Evolutionary conservation across 73 alveolate species (phyloP), one percentile per base, ranked within the genome.

Genomic region (Paramecium biaurelia): DNA sequence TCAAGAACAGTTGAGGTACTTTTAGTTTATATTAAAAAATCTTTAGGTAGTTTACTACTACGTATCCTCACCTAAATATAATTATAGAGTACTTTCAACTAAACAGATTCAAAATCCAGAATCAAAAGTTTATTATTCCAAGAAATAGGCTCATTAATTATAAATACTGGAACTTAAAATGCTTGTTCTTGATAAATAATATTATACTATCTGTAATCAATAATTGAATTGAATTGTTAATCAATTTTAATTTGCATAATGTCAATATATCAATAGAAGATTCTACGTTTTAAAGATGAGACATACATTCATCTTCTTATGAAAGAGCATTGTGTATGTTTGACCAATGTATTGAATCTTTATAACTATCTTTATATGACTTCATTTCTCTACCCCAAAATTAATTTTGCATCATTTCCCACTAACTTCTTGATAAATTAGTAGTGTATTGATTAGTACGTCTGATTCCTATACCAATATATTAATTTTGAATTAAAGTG

Each of bases 321-420:
- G 38, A 26, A 1, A 67, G 49, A 11, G 84, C 84, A 9, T 67
- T 67, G 10, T 14, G 18, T 12, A 67, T 67, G 28, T 4, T 32
- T 32, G 24, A 67, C 84, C 84, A 67, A 12, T 30, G 12, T 23
- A 12, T 30, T 20, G 45, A 67, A 26, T 67, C 84, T 26, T 32
- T 32, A 30, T 67, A 18, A 53, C 68, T 53, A 67, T 67, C 84
- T 67, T 30, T 30, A 30, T 67, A 67, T 67, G 26, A 26, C 38
- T 26, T 67, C 14, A 67, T 67, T 67, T 2, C 45, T 67, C 45
- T 74, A 74, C 87, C 87, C 87, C 87, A 74, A 74, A 74, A 74
- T 35, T 74, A 58, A 14, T 35, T 74, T 18, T 38, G 56, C 30
- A n/a, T 74, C 30, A 32, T 43, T 30, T 32, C 37, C 87, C 87